Base-by-base conservation (phyloP, 225 moss, liverwort and hornwort species). In the Ulota crispa region DNA sequence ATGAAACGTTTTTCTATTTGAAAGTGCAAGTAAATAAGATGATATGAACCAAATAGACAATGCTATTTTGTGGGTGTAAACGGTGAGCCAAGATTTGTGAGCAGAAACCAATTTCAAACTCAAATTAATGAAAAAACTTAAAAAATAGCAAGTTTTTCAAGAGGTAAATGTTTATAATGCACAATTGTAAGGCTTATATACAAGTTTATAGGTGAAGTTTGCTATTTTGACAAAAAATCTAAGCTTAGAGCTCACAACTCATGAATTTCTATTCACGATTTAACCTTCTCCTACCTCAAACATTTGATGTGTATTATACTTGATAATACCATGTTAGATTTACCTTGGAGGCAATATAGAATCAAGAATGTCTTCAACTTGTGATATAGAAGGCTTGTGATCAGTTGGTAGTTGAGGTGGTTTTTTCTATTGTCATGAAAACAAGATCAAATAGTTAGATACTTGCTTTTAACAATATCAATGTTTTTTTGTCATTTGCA, bases 351-450 rank as follows among this genome's bases (percentile, higher is more conserved):
- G 97, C 69, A 98, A 87, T 45, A 98, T 98, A 21, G 93, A 91
- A 68, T 93, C 88, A 63, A 98, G 89, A 68, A 98, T 98, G 67
- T 94, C 97, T 83, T 98, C 97, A 43, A 95, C 91, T 89, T 94
- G 92, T 67, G 91, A 81, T 24, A 87, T 55, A 45, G 86, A 89
- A 68, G 93, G 89, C 61, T 88, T 94, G 65, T 81, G 92, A 67
- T 93, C 85, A 55, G 70, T 81, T 0, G 90, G 85, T 32, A 82
- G 88, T 60, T 37, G 7, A 63, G 84, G 39, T 11, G 34, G 53
- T 10, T 88, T 86, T 54, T 87, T 89, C 88, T 90, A 54, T 54
- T 39, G 1, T 26, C 55, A 53, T 28, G 36, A 9, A 9, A 6
- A 79, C 39, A 24, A 7, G 2, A 31, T 0, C 11, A 43, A 13